Evolutionary conservation across 352 stramenopile genomes (phyloP).

Genomic region (Phytophthora fragariaefolia): DNA sequence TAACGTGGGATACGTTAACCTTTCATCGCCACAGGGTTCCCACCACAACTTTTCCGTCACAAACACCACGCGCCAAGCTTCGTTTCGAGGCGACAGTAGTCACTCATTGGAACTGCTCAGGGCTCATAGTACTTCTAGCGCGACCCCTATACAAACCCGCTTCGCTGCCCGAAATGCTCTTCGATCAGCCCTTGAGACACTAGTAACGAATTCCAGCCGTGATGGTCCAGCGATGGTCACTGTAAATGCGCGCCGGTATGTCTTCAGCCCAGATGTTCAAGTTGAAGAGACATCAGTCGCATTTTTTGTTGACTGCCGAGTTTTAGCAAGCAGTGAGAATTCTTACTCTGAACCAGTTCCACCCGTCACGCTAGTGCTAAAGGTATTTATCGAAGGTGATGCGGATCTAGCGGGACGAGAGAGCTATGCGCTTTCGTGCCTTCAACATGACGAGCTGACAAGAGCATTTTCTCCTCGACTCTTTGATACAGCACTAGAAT

Average conservation of each 20-base stretch:
- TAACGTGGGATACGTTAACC: constrained; percentile 25
- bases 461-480: constrained; percentile 45
- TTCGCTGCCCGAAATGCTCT: constrained; percentile 22
- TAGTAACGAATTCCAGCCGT: constrained; percentile 18
- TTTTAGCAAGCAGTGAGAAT: background rate
- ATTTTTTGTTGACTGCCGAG: constrained; percentile 46
- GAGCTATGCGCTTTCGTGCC: constrained; percentile 54
- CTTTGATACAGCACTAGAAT: constrained; percentile 46
- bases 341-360: background rate
- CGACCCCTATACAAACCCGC: constrained; percentile 21
- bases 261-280: constrained; percentile 22
- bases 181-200: constrained; percentile 26
- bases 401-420: constrained; percentile 54
- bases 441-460: constrained; percentile 40
- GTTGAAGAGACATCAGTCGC: constrained; percentile 55
- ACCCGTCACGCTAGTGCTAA: constrained; percentile 39
- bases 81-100: constrained; percentile 17
- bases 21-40: constrained; percentile 18
- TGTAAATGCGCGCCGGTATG: constrained; percentile 46
- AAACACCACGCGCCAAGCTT: constrained; percentile 13
- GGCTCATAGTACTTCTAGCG: constrained; percentile 24
- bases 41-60: background rate
- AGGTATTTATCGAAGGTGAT: constrained; percentile 71
- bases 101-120: constrained; percentile 31
- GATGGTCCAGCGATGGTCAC: constrained; percentile 22